phyloP scores from a whole-genome alignment of 305 asterid genomes.

The Solanum hybrid region DNA sequence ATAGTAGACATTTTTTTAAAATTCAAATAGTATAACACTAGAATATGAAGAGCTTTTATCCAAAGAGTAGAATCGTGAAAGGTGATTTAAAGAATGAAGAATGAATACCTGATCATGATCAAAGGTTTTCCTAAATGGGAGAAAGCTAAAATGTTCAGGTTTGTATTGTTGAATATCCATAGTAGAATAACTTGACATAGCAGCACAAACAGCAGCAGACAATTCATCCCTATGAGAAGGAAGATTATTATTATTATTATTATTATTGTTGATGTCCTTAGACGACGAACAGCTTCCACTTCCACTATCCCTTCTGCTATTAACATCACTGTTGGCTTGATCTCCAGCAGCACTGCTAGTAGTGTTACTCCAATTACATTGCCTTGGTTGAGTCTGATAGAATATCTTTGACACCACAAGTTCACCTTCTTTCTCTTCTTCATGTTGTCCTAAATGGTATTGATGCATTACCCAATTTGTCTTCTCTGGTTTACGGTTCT shows the following conservation, averaged over 20 bases:
- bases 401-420: constrained; percentile 94
- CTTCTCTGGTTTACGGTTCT: constrained; percentile 88
- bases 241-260: background rate
- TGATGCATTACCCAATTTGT: constrained; percentile 99
- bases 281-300: constrained; percentile 48
- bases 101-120: constrained; percentile 48
- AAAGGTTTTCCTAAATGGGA: constrained; percentile 58
- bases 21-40: background rate
- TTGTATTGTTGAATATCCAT: constrained; percentile 64
- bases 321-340: constrained; percentile 12
- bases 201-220: constrained; percentile 33
- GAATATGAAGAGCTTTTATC: background rate
- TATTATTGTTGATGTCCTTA: constrained; percentile 29
- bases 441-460: constrained; percentile 86
- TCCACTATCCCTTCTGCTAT: constrained; percentile 33
- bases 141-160: constrained; percentile 61
- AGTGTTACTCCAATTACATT: constrained; percentile 57
- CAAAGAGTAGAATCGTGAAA: background rate
- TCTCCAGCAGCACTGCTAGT: constrained; percentile 11
- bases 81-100: constrained; percentile 1
- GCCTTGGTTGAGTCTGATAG: constrained; percentile 97
- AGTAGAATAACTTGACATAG: constrained; percentile 37
- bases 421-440: constrained; percentile 96
- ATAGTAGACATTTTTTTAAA: background rate
- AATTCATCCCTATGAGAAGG: constrained; percentile 42